Evolutionary conservation across 108 stramenopile species (phyloP).

Genomic region (Nitzschia sp.): DNA sequence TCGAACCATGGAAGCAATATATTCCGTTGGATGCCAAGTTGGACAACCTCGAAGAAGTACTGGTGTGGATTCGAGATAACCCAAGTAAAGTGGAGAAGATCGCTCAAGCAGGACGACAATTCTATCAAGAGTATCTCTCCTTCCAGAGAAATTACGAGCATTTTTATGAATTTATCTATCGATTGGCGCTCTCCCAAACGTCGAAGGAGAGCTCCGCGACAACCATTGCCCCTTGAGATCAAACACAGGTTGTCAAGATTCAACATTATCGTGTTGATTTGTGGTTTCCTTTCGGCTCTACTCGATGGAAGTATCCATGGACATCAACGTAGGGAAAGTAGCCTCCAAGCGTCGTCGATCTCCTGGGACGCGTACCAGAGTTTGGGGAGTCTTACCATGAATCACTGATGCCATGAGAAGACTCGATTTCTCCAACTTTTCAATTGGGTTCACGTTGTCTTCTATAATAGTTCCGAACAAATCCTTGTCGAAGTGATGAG

Average conservation of each 20-base stretch:
- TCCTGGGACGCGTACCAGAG: conserved; percentile 2
- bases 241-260: too few relatives aligned
- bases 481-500: conserved; percentile 78
- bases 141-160: conserved; percentile 31
- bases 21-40: conserved; percentile 35
- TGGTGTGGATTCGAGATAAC: conserved; percentile 31
- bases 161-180: conserved; percentile 28
- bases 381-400: conserved; percentile 25
- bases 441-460: conserved; percentile 86
- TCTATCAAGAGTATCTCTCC: conserved; percentile 30
- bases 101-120: conserved; percentile 26
- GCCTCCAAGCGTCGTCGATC: conserved; percentile 9
- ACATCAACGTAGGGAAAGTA: conserved; percentile 15
- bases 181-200: conserved; percentile 7
- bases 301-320: not conserved
- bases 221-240: not conserved
- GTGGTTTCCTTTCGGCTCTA: too few relatives aligned
- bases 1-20: conserved; percentile 44
- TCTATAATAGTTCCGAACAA: conserved; percentile 73
- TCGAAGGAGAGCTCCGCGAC: too few relatives aligned
- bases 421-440: conserved; percentile 72
- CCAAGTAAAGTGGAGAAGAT: conserved; percentile 24
- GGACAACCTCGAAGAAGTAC: conserved; percentile 14
- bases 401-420: conserved; percentile 66
- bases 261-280: too few relatives aligned